Base-by-base conservation (phyloP, 2,329 filamentous ascomycete species). In the Raffaelea arxii region DNA sequence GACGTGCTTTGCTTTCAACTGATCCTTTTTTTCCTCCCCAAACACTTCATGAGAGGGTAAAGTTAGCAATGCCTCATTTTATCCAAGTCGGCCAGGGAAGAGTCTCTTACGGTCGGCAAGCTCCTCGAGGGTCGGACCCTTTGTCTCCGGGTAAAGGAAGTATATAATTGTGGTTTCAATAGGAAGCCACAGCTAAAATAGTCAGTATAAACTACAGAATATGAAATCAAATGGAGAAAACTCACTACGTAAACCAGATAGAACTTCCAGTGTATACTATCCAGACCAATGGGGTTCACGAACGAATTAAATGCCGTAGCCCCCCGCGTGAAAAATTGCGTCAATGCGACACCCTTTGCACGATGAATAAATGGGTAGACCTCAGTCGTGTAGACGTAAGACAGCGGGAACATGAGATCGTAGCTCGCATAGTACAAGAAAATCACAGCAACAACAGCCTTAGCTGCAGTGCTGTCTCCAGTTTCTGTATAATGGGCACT, bases 181-280 rank as follows among this genome's bases (percentile, higher is more conserved):
- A 37, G 52, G 53, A 57, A 82, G 74, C 78, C 78, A 82, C 47
- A 77, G 76, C 62, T 82, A 82, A 63, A 80, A 78, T 6, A 22
- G 24, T 19, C 11, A 11, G 12, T 9, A 23, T 21, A 9, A 39
- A n/a, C 18, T 37, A 37, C 6, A 37, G 14, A 37, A n/a, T 19
- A 4, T 6, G 25, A 38, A 59, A 54, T 81, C 47, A 82, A 74
- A 55, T 46, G 9, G 51, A 52, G 23, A 60, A 60, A 37, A 61
- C 58, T 60, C 9, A 43, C 35, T 24, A 58, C 51, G 44, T 63
- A 67, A 9, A 65, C 56, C 47, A 62, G 54, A 46, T 66, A 67
- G 48, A 64, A 68, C 46, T 57, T 64, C 65, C 65, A 67, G 11
- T 49, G 49, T 18, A 65, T 56, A 1, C 49, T 51, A 0, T 55